Evolutionary conservation across 139 green algal genomes (phyloP), one percentile per base, ranked within the genome.

Genomic region (Chlorella sp.): DNA sequence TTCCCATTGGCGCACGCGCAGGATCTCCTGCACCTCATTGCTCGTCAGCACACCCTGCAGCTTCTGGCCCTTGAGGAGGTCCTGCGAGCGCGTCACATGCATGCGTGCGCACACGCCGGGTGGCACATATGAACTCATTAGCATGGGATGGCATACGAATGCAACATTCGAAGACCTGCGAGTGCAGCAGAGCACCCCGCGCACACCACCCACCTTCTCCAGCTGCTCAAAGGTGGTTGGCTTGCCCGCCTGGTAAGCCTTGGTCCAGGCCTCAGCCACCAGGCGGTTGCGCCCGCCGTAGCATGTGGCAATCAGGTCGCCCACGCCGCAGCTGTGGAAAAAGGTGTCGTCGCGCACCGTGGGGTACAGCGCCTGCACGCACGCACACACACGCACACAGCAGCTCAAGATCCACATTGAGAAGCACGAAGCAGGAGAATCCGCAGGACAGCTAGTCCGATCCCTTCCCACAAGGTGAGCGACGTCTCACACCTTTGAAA

Each of bases 301-400:
- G 82, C 88, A 93, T 26, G 88, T 91, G 49, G 87, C 87, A 24
- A 94, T 83, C 35, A 95, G 83, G 77, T 94, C 90, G 0, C 83
- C 87, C 32, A 95, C 55, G 2, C 90, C 87, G 66, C 86, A 91
- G 35, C 36, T 49, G 74, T 91, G 79, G 14, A 94, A 82, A 72
- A 95, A 95, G 3, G 90, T 95, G 31, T 91, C 89, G 55, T 91
- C 82, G 20, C 82, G 81, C 36, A 92, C 81, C 1, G 20, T 70
- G 32, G 64, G 64, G 33, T 70, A 70, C 32, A 70, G 64, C 22
- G 64, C 72, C 74, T 84, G 77, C 3, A 75, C 67, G 20, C 88
- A 71, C 22, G 23, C 35, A 31, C 59, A 64, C n/a, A 64, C 42
- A 55, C 10, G 42, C 17, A 29, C 22, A 30, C 17, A 64, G 55